Evolutionary conservation across 1,139 yeast species (phyloP).

Genomic region (Yamadazyma friedrichii): DNA sequence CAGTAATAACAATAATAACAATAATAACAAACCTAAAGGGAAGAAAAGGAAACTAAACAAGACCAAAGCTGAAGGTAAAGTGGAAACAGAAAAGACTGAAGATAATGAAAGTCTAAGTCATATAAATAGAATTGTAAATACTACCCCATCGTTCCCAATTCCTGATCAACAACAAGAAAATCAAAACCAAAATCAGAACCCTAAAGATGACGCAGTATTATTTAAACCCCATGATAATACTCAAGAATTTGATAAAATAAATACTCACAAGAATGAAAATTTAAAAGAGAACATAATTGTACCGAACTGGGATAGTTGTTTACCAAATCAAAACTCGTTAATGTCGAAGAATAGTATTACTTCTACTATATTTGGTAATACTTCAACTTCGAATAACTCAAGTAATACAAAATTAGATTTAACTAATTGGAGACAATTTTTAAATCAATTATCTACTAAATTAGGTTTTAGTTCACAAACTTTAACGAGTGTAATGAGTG

Average conservation of each 20-base stretch:
- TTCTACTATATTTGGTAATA: slow-evolving; percentile 23
- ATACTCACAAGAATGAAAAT: slow-evolving; percentile 48
- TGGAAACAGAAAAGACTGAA: slow-evolving; percentile 10
- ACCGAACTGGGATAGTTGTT: slow-evolving; percentile 43
- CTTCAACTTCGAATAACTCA: slow-evolving; percentile 25
- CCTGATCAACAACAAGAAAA: slow-evolving; percentile 23
- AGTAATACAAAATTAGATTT: slow-evolving; percentile 24
- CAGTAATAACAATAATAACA: neutral
- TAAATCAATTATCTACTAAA: slow-evolving; percentile 35
- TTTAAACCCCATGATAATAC: slow-evolving; percentile 47
- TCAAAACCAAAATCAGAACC: slow-evolving; percentile 2
- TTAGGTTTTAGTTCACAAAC: slow-evolving; percentile 40
- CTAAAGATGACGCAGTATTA: slow-evolving; percentile 43
- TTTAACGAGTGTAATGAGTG: slow-evolving; percentile 27
- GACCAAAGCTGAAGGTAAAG: neutral
- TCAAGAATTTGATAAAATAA: slow-evolving; percentile 41
- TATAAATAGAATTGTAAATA: slow-evolving; percentile 35
- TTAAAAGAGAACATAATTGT: slow-evolving; percentile 42
- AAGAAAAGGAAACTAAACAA: slow-evolving; percentile 2
- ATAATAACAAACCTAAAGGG: neutral
- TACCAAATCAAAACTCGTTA: slow-evolving; percentile 29
- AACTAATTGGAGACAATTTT: slow-evolving; percentile 37
- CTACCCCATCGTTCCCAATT: slow-evolving; percentile 35
- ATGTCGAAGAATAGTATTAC: slow-evolving; percentile 26
- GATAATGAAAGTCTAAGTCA: slow-evolving; percentile 9